phyloP scores from a whole-genome alignment of 148 eudicot genomes.

The Tetragonia tetragonoides region DNA sequence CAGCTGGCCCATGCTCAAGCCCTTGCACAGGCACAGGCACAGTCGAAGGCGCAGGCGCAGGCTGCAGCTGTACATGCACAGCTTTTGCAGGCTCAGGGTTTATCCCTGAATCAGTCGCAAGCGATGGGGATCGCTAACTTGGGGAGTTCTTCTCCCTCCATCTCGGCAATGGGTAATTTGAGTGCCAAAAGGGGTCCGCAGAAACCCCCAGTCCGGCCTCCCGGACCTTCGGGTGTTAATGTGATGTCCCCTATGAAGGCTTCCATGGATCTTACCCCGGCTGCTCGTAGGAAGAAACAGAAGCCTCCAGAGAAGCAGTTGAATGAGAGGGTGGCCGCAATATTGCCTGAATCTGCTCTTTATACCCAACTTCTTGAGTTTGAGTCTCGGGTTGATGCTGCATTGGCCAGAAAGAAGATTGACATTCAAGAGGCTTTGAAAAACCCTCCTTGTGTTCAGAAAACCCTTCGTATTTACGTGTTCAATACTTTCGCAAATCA shows the following conservation, averaged over 20 bases:
- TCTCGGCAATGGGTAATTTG: constrained; percentile 33
- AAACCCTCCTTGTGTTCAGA: constrained; percentile 76
- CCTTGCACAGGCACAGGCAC: constrained; percentile 44
- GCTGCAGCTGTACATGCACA: constrained; percentile 62
- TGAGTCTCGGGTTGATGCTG: constrained; percentile 90
- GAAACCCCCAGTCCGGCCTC: constrained; percentile 75
- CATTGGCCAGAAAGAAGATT: constrained; percentile 72
- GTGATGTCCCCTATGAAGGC: constrained; percentile 62
- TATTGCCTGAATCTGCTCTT: constrained; percentile 88
- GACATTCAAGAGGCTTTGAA: constrained; percentile 92
- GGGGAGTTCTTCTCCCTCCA: constrained; percentile 39
- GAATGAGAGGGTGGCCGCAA: constrained; percentile 69
- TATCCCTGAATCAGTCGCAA: constrained; percentile 51
- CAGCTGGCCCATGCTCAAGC: constrained; percentile 78
- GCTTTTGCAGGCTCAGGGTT: constrained; percentile 67
- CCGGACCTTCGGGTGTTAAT: constrained; percentile 41
- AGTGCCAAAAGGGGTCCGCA: constrained; percentile 53
- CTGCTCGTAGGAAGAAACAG: constrained; percentile 77
- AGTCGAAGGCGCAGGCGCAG: constrained; percentile 42
- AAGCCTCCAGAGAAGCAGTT: constrained; percentile 77
- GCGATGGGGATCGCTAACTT: constrained; percentile 43
- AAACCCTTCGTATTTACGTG: constrained; percentile 84
- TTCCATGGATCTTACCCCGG: constrained; percentile 64
- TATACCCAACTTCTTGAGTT: constrained; percentile 95
- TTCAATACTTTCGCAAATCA: constrained; percentile 89